phyloP scores from a whole-genome alignment of 2,329 filamentous ascomycete genomes.

The Dichotomopilus funicola region DNA sequence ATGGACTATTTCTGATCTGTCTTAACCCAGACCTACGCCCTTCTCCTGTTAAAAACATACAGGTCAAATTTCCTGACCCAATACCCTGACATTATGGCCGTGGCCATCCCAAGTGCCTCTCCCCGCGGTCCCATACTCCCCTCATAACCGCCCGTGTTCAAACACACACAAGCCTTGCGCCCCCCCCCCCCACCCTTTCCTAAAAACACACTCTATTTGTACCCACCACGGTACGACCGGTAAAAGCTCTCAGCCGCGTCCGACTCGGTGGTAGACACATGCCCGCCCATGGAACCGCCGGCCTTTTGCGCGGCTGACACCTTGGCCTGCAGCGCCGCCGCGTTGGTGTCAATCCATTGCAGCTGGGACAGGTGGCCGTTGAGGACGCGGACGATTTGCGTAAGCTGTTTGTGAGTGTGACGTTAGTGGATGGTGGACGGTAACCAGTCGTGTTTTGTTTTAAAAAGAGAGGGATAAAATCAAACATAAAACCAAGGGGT shows the following conservation, averaged over 20 bases:
- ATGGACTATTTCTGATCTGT: neutral
- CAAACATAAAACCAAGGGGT: neutral
- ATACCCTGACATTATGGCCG: conserved; percentile 5
- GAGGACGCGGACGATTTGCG: conserved; percentile 90
- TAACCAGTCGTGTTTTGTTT: conserved; percentile 88
- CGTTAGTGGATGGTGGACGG: conserved; percentile 63
- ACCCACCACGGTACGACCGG: conserved; percentile 72
- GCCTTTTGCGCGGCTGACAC: conserved; percentile 77
- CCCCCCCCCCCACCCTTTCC: too few relatives aligned
- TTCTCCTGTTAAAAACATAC: conserved; percentile 1
- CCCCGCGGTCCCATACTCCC: neutral
- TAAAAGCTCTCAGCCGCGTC: conserved; percentile 86
- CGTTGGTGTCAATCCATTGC: conserved; percentile 87
- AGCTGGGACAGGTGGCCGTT: conserved; percentile 89
- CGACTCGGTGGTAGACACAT: conserved; percentile 54
- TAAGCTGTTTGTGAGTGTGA: conserved; percentile 51
- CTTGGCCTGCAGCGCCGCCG: conserved; percentile 73
- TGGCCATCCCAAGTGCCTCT: neutral
- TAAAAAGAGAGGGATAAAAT: conserved; percentile 4
- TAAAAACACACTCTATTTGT: too few relatives aligned
- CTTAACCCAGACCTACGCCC: neutral
- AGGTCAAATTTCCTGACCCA: conserved; percentile 12
- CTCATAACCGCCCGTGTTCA: neutral
- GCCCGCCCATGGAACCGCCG: conserved; percentile 53
- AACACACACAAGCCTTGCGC: too few relatives aligned